Conservation (phyloP, 2,329 filamentous ascomycete genomes). For the Drechslera avenae region DNA sequence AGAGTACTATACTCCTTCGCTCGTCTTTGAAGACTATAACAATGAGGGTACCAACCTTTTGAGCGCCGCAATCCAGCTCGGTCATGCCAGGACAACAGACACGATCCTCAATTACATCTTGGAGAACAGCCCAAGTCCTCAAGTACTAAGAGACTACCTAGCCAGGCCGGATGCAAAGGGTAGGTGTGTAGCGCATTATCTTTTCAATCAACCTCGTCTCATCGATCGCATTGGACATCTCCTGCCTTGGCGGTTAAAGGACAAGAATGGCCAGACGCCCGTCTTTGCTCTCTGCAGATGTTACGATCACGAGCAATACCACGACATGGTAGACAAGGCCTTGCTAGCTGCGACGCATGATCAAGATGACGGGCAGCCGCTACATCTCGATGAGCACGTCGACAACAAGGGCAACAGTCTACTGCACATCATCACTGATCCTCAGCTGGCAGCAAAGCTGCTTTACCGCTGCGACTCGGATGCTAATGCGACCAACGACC, state of each 20-base stretch:
- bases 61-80: constrained; percentile 87
- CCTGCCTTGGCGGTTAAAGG: constrained; percentile 86
- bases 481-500: constrained; percentile 93
- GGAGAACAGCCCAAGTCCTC: constrained; percentile 57
- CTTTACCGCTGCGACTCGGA: constrained; percentile 89
- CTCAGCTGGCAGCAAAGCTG: constrained; percentile 74
- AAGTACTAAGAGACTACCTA: constrained; percentile 70
- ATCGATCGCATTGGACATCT: constrained; percentile 77
- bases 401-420: constrained; percentile 93
- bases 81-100: constrained; percentile 74
- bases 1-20: constrained; percentile 73
- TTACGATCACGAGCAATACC: constrained; percentile 90
- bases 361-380: constrained; percentile 77
- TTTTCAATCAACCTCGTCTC: constrained; percentile 86
- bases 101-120: constrained; percentile 75
- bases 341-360: constrained; percentile 73
- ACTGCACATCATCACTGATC: constrained; percentile 92
- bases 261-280: constrained; percentile 98
- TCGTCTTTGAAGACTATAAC: constrained; percentile 81
- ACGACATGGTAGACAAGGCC: constrained; percentile 82
- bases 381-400: constrained; percentile 91
- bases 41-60: constrained; percentile 88
- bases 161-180: constrained; percentile 80
- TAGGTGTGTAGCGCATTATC: constrained; percentile 89
- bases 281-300: constrained; percentile 93